Evolutionary conservation across 495 filamentous ascomycete genomes (phyloP).

Genomic region (Cenococcum geophilum): DNA sequence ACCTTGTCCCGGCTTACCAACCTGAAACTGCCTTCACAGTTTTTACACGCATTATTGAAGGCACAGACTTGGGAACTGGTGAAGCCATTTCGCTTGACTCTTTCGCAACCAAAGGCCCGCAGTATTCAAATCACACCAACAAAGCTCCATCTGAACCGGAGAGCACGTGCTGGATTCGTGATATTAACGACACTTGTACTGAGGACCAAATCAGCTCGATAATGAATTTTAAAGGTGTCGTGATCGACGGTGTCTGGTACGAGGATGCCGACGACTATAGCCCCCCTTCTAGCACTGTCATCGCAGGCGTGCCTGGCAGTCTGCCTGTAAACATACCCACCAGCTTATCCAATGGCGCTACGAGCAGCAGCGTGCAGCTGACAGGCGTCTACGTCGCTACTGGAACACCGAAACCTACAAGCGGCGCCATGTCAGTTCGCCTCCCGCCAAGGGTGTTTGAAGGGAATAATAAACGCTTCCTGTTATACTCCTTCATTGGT

Average conservation of each 20-base stretch:
- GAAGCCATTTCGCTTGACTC: constrained; percentile 42
- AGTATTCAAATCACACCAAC: constrained; percentile 45
- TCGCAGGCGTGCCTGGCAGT: constrained; percentile 37
- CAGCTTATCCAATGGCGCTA: constrained; percentile 8
- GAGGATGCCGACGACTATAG: constrained; percentile 41
- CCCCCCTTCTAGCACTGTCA: constrained; percentile 34
- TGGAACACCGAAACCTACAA: constrained; percentile 29
- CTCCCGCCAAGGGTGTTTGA: neutral
- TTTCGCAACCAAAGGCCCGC: constrained; percentile 51
- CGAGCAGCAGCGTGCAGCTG: constrained; percentile 12
- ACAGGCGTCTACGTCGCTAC: constrained; percentile 41
- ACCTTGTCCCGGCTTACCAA: constrained; percentile 40
- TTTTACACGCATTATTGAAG: constrained; percentile 38
- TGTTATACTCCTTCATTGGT: too few species aligned
- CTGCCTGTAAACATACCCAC: constrained; percentile 8
- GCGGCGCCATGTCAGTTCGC: constrained; percentile 16
- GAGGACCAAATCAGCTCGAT: constrained; percentile 44
- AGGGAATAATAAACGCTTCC: too few species aligned
- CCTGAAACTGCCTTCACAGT: constrained; percentile 41
- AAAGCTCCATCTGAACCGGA: constrained; percentile 13
- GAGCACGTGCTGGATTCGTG: constrained; percentile 54
- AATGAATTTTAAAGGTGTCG: constrained; percentile 39
- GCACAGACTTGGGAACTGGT: constrained; percentile 42
- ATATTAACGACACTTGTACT: constrained; percentile 47
- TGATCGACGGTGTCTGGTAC: constrained; percentile 51